A percentile compares a stretch with the other conserved stretches of the same genome.
These are phyloP conservation scores for Starmerella davenportii DNA, from an alignment of 805 yeast genomes.

Conservation along the genomic window DNA sequence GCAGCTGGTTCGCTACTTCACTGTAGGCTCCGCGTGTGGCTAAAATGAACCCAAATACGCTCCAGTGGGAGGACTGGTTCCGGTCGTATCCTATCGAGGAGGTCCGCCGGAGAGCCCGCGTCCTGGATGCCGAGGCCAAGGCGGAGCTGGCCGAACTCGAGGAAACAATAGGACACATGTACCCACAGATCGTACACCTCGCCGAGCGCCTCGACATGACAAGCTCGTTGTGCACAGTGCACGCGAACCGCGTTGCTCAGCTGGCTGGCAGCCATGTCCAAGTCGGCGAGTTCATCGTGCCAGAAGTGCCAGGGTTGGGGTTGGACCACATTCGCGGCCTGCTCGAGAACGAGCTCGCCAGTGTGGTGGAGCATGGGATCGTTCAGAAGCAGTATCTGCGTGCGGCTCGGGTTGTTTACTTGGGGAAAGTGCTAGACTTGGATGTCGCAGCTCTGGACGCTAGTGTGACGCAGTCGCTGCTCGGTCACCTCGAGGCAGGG, in stretches of 20 bases:
- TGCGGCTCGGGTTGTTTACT: conserved; percentile 9
- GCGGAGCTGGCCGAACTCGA: conserved; percentile 3
- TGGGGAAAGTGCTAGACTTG: conserved; percentile 2
- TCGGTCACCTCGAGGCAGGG: conserved; percentile 5
- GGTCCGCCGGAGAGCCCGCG: conserved; percentile 2
- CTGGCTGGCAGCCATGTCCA: background rate
- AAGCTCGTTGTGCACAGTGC: background rate
- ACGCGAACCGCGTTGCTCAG: background rate
- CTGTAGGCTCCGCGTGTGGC: no score
- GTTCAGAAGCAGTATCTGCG: conserved; percentile 3
- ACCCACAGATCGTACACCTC: conserved; percentile 8
- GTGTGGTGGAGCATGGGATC: conserved; percentile 6
- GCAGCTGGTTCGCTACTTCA: no score
- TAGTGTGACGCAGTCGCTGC: conserved; percentile 3
- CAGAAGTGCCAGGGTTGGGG: background rate
- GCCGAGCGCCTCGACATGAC: conserved; percentile 8
- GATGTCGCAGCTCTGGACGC: background rate
- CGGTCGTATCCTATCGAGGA: conserved; percentile 4
- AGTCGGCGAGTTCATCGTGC: background rate
- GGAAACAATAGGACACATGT: conserved; percentile 7
- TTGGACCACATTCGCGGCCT: background rate
- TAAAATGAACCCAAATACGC: background rate
- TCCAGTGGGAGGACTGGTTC: conserved; percentile 12
- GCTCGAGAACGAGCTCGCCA: background rate
- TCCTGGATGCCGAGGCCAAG: conserved; percentile 2